Percentiles rank a stretch among this genome's conserved stretches.
phyloP scores from a whole-genome alignment of 768 basidiomycete genomes.

The Harrya chromipes region DNA sequence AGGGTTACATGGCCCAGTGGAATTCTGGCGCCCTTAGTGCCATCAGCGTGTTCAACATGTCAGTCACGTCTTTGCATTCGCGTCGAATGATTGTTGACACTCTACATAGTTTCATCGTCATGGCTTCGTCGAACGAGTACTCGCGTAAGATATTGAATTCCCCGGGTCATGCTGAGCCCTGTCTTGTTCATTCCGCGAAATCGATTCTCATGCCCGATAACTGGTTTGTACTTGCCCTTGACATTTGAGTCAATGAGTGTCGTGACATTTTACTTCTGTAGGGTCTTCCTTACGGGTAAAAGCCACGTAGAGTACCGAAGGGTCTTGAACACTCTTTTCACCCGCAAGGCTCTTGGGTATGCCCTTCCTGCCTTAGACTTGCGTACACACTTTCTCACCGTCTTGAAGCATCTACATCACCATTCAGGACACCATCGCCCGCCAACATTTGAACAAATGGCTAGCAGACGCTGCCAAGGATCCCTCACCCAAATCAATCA shows the following conservation, averaged over 20 bases:
- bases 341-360: conserved; percentile 87
- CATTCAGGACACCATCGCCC: conserved; percentile 80
- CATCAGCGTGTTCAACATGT: conserved; percentile 98
- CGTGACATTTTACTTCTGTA: conserved; percentile 25
- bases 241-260: neutral
- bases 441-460: conserved; percentile 75
- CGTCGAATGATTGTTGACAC: conserved; percentile 6
- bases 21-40: conserved; percentile 83
- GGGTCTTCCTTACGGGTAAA: conserved; percentile 98
- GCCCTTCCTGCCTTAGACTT: conserved; percentile 16
- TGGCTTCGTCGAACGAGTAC: conserved; percentile 92
- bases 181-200: conserved; percentile 90
- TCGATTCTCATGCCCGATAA: conserved; percentile 80
- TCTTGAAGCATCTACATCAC: conserved; percentile 68
- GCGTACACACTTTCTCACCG: neutral
- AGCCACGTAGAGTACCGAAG: conserved; percentile 91
- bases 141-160: conserved; percentile 96
- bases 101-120: conserved; percentile 90
- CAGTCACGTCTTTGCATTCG: conserved; percentile 24
- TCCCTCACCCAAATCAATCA: conserved; percentile 55
- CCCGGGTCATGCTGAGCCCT: conserved; percentile 88
- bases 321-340: conserved; percentile 88
- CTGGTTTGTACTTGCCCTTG: conserved; percentile 52
- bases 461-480: conserved; percentile 51
- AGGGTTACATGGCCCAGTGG: conserved; percentile 92